phyloP scores from a whole-genome alignment of 352 stramenopile genomes.

The Phytophthora nicotianae region DNA sequence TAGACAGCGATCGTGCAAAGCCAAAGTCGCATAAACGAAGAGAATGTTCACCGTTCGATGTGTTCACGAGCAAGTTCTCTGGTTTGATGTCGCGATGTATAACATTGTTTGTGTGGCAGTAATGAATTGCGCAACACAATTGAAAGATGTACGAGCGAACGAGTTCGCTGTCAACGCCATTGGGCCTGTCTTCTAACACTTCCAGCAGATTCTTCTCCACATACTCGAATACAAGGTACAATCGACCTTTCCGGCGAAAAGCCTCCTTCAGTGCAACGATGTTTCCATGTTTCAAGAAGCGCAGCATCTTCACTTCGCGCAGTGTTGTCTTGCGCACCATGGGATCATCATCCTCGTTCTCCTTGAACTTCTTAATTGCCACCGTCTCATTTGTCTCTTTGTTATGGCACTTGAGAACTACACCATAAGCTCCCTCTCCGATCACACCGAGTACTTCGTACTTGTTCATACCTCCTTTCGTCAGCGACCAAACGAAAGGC shows the following conservation, averaged over 20 bases:
- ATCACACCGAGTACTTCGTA: slow-evolving; percentile 94
- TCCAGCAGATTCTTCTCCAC: slow-evolving; percentile 97
- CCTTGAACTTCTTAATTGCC: slow-evolving; percentile 99
- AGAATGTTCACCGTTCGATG: slow-evolving; percentile 92
- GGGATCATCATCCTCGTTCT: slow-evolving; percentile 90
- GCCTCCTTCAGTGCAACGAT: slow-evolving; percentile 98
- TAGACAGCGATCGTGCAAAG: slow-evolving; percentile 86
- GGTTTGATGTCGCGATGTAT: slow-evolving; percentile 99
- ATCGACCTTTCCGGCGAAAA: slow-evolving; percentile 95
- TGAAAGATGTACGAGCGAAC: slow-evolving; percentile 99
- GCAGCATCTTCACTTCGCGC: slow-evolving; percentile 98
- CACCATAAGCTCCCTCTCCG: slow-evolving; percentile 94
- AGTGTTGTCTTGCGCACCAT: slow-evolving; percentile 94
- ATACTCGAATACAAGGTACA: slow-evolving; percentile 99
- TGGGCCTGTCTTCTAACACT: slow-evolving; percentile 91
- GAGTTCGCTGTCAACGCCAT: slow-evolving; percentile 89
- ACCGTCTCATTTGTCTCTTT: slow-evolving; percentile 97
- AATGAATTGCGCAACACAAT: slow-evolving; percentile 95
- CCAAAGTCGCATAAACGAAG: slow-evolving; percentile 99
- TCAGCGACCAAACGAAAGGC: slow-evolving; percentile 22
- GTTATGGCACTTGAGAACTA: slow-evolving; percentile 93
- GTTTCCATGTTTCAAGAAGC: slow-evolving; percentile 97
- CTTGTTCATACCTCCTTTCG: slow-evolving; percentile 88
- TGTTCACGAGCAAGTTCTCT: slow-evolving; percentile 98
- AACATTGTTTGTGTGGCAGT: slow-evolving; percentile 97